phyloP scores from a whole-genome alignment of 2,329 filamentous ascomycete genomes.

The Diaporthe batatas region DNA sequence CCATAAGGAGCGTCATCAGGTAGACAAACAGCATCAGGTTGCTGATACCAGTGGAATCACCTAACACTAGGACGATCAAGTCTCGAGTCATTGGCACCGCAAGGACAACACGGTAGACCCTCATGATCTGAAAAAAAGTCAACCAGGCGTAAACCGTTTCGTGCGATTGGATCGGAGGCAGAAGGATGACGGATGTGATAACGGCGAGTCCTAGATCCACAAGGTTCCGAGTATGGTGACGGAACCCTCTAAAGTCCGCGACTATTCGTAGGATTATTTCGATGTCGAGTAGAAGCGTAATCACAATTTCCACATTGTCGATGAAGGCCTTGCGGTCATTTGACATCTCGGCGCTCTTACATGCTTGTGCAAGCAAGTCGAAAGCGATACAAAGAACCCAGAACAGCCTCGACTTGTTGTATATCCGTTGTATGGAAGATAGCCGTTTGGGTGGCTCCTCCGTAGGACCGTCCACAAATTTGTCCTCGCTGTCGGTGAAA shows the following conservation, averaged over 20 bases:
- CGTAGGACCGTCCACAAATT: conserved; percentile 51
- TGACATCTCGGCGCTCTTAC: conserved; percentile 83
- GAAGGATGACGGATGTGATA: conserved; percentile 85
- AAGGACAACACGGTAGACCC: conserved; percentile 91
- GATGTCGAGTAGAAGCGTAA: conserved; percentile 82
- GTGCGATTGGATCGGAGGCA: conserved; percentile 83
- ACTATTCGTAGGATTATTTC: conserved; percentile 87
- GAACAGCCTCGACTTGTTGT: conserved; percentile 78
- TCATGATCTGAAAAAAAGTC: conserved; percentile 91
- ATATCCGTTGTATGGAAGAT: conserved; percentile 75
- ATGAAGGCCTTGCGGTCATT: conserved; percentile 73
- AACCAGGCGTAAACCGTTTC: conserved; percentile 84
- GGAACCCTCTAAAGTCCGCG: conserved; percentile 85
- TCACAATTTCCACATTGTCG: conserved; percentile 76
- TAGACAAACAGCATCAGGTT: conserved; percentile 98
- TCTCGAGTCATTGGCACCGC: conserved; percentile 89
- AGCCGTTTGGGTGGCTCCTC: conserved; percentile 57
- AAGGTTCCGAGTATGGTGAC: conserved; percentile 79
- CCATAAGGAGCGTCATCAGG: conserved; percentile 91
- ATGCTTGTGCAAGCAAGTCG: conserved; percentile 82
- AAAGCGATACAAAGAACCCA: conserved; percentile 87
- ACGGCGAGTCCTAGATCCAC: conserved; percentile 85
- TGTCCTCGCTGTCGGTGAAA: conserved; percentile 81
- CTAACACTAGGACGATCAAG: conserved; percentile 87
- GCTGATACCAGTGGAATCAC: conserved; percentile 90